Evolutionary conservation across 352 stramenopile genomes (phyloP).

Genomic region (Globisporangium uncinulatum): DNA sequence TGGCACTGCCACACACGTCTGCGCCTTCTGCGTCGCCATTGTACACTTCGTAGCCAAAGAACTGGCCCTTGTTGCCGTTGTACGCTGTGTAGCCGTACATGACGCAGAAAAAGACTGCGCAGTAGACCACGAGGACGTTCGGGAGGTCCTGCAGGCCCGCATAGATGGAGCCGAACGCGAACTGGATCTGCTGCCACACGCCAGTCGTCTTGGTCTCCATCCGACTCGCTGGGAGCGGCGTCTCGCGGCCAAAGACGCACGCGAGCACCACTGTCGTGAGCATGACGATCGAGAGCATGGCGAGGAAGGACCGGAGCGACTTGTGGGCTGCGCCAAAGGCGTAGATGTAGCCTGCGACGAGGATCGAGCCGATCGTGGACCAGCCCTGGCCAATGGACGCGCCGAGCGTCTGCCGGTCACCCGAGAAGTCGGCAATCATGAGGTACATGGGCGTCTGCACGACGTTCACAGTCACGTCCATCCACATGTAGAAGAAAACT

Average conservation of each 20-base stretch:
- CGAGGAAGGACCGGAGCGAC: constrained; percentile 22
- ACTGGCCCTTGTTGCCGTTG: constrained; percentile 58
- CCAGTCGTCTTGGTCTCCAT: constrained; percentile 5
- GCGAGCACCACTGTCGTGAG: constrained; percentile 17
- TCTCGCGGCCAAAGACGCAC: constrained; percentile 16
- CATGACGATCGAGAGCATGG: constrained; percentile 20
- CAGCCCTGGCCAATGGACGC: constrained; percentile 19
- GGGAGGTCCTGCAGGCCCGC: constrained; percentile 38
- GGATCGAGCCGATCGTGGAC: constrained; percentile 22
- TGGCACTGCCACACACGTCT: neutral
- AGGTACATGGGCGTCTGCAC: constrained; percentile 1
- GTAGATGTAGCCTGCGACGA: constrained; percentile 27
- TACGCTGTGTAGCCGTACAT: constrained; percentile 49
- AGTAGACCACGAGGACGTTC: constrained; percentile 33
- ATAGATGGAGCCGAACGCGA: constrained; percentile 43
- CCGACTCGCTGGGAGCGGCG: constrained; percentile 9
- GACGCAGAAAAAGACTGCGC: constrained; percentile 36
- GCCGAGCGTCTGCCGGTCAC: constrained; percentile 26
- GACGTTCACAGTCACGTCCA: neutral
- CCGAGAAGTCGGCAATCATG: constrained; percentile 2
- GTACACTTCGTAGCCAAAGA: constrained; percentile 7
- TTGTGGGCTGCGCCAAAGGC: constrained; percentile 22
- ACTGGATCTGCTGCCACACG: constrained; percentile 18
- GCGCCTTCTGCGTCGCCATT: neutral
- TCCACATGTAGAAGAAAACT: constrained; percentile 3